A percentile compares a stretch with the other conserved stretches of the same genome.
These are phyloP conservation scores for Penicillium aurantiogriseum DNA, from an alignment of 2,329 filamentous ascomycete species.

Conservation along the genomic window DNA sequence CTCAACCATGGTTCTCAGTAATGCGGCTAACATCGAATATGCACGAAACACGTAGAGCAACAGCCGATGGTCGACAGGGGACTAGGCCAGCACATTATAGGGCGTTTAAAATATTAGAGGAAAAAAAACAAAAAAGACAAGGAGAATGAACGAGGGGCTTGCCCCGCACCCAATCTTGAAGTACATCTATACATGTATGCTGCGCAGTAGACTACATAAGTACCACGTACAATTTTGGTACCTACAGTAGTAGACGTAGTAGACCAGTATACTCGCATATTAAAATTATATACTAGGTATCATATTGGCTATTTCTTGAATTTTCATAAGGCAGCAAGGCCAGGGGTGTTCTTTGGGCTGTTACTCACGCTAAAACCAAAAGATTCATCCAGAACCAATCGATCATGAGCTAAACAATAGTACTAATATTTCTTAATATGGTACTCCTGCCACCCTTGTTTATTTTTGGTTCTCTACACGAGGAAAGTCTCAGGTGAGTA, in stretches of 20 bases:
- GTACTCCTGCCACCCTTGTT: neutral
- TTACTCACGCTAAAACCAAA: constrained; percentile 11
- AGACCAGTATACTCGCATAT: neutral
- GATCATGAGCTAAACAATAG: constrained; percentile 10
- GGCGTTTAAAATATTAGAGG: neutral
- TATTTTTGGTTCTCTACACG: neutral
- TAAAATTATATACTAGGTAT: neutral
- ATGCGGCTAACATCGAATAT: constrained; percentile 23
- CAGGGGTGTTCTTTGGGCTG: constrained; percentile 7
- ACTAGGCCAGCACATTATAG: constrained; percentile 8
- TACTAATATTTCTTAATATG: constrained; percentile 4
- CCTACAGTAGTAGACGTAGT: constrained; percentile 5
- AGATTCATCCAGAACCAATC: constrained; percentile 28
- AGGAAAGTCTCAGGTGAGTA: neutral
- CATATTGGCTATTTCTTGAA: constrained; percentile 5
- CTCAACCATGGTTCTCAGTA: constrained; percentile 21
- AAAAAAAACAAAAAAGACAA: neutral
- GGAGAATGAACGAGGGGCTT: neutral
- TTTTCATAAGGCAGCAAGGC: constrained; percentile 12
- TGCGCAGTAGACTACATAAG: constrained; percentile 3
- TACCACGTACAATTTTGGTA: neutral
- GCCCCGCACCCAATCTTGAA: constrained; percentile 7
- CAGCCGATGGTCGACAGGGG: constrained; percentile 9
- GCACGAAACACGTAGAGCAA: constrained; percentile 14
- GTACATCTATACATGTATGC: constrained; percentile 1